Evolutionary conservation across 768 basidiomycete species (phyloP), one percentile per base, ranked within the genome.

Genomic region (Infundibulicybe gibba): DNA sequence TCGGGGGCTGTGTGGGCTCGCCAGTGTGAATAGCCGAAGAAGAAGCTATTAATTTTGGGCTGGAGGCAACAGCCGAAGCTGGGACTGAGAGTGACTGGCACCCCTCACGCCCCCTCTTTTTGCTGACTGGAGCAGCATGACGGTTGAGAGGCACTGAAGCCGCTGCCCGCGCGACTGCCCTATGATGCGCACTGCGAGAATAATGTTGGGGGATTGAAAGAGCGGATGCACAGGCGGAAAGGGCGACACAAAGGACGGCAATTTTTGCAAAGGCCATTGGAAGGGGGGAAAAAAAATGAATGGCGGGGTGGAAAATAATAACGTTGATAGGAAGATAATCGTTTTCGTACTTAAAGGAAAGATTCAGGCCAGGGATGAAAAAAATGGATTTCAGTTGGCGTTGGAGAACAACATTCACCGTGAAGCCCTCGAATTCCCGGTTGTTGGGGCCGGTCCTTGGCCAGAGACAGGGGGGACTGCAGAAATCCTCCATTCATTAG

Each of bases 181-280:
- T 68, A 51, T 75, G 74, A 51, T 65, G 57, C 35, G 54, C 45
- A 45, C 62, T 54, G 45, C 67, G 67, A 44, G 66, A 59, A 47
- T 56, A 51, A 57, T 77, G 76, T 25, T 25, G 25, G 32, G 74
- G 68, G 20, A 66, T 69, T 15, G 70, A 64, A 53, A 73, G 65
- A 32, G 67, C 71, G 43, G 56, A 52, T 50, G 61, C 60, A 41
- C 64, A 61, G 54, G 53, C 65, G 38, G 71, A 64, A 63, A 78
- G 53, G 53, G 72, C 65, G 58, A 76, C 49, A 57, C 77, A 49
- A 52, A 79, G 54, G 54, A 76, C 52, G 58, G 81, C 34, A 56
- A 64, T 54, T 56, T 69, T 72, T 54, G 65, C 9, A 66, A 75
- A 61, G 54, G 70, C 70, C 68, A 73, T 75, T 55, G 49, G 50